These are phyloP conservation scores for Cyberlindnera misumaiensis DNA, from an alignment of 805 yeast species.

Conservation along the genomic window DNA sequence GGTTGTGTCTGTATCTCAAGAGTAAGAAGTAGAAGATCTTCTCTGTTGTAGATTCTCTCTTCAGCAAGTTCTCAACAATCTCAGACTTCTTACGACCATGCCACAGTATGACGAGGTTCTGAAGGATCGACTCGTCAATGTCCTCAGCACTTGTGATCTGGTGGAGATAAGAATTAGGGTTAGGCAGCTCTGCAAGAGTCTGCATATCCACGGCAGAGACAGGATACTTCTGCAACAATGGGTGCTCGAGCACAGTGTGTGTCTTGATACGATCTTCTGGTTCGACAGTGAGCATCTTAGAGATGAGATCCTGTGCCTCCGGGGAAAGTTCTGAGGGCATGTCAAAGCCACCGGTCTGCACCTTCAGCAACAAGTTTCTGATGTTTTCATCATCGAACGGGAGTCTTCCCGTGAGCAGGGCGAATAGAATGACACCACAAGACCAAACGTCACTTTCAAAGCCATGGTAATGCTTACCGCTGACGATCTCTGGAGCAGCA, in stretches of 20 bases:
- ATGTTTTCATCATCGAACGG: constrained; percentile 83
- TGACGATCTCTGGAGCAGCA: constrained; percentile 82
- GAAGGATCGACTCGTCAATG: constrained; percentile 67
- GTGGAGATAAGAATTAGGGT: constrained; percentile 23
- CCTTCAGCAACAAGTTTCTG: constrained; percentile 61
- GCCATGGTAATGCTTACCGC: constrained; percentile 74
- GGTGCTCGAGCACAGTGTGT: constrained; percentile 63
- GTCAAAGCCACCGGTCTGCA: constrained; percentile 66
- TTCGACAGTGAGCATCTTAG: constrained; percentile 59
- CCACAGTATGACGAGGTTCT: constrained; percentile 72
- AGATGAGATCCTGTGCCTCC: constrained; percentile 64
- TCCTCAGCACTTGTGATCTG: constrained; percentile 30
- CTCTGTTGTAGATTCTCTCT: constrained; percentile 59
- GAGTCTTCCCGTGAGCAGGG: constrained; percentile 69
- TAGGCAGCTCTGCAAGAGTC: constrained; percentile 25
- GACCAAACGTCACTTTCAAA: constrained; percentile 87
- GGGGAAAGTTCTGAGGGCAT: constrained; percentile 58
- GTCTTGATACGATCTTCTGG: constrained; percentile 70
- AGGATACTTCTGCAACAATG: constrained; percentile 64
- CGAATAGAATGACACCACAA: constrained; percentile 78
- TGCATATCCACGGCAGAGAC: constrained; percentile 18
- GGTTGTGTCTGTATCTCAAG: constrained; percentile 71
- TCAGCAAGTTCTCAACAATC: constrained; percentile 47
- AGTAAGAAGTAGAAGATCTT: constrained; percentile 74
- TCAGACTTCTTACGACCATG: constrained; percentile 64